Conservation (phyloP, 441 rosid genomes). For the Bruguiera hainesii region DNA sequence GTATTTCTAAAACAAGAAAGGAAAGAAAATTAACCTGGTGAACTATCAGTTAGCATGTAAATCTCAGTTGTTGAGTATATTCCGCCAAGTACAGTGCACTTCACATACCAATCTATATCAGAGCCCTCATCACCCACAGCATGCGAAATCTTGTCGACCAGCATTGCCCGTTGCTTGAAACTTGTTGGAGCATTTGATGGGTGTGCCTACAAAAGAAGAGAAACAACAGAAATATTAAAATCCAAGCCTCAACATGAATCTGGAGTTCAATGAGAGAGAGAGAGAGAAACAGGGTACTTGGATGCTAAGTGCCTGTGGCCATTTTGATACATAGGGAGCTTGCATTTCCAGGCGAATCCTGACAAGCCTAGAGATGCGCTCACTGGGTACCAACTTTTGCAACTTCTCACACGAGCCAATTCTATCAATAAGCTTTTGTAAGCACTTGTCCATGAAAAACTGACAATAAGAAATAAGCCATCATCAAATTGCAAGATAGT, state of each 20-base stretch:
- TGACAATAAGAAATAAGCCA: slow-evolving; percentile 28
- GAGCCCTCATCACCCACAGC: slow-evolving; percentile 67
- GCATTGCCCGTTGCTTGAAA: slow-evolving; percentile 80
- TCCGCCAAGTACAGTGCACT: slow-evolving; percentile 84
- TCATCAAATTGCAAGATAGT: background rate
- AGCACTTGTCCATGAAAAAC: slow-evolving; percentile 92
- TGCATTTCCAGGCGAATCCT: slow-evolving; percentile 83
- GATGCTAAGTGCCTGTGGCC: slow-evolving; percentile 96
- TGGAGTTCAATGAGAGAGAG: slow-evolving; percentile 1
- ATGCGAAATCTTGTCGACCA: slow-evolving; percentile 88
- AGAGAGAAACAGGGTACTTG: slow-evolving; percentile 35
- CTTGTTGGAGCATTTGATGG: slow-evolving; percentile 73
- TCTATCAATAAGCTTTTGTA: slow-evolving; percentile 64
- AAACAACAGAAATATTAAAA: background rate
- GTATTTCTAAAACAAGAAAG: background rate
- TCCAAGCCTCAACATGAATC: background rate
- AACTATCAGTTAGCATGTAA: slow-evolving; percentile 90
- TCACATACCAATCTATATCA: slow-evolving; percentile 81
- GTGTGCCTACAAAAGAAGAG: slow-evolving; percentile 52
- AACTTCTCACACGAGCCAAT: slow-evolving; percentile 62
- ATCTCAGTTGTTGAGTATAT: slow-evolving; percentile 92
- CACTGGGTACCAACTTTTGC: slow-evolving; percentile 58
- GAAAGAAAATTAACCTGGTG: slow-evolving; percentile 51
- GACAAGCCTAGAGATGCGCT: slow-evolving; percentile 61
- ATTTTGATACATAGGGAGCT: slow-evolving; percentile 78